Base-by-base conservation (phyloP, 2,329 filamentous ascomycete genomes). In the Paramyrothecium roridum region DNA sequence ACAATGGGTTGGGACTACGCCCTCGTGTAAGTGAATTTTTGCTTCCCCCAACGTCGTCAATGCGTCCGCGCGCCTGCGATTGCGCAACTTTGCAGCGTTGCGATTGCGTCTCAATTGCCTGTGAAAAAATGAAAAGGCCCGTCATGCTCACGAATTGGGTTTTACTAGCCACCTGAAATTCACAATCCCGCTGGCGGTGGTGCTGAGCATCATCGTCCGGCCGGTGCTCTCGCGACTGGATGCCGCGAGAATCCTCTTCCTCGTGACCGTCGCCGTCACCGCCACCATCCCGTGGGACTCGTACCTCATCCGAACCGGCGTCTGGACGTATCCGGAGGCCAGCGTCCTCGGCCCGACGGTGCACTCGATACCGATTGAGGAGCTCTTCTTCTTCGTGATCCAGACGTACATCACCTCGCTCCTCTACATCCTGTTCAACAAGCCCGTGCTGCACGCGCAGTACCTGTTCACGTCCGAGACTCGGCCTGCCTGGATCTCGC, bases 201-300 rank as follows among this genome's bases (percentile, higher is more conserved):
- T 53, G 11, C 22, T 63, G n/a, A 46, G 48, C 33, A 20, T 55
- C 23, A 20, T 61, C n/a, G 57, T 60, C 22, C 52, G 54, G 21
- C 62, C 62, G 11, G 50, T 64, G 2, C 40, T 64, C 19, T 58
- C 62, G 0, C 53, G 54, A 13, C n/a, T 64, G 13, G 62, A 63
- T n/a, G 34, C 56, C 3, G 51, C 56, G 11, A 63, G 57, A 19
- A 54, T 64, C 10, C 37, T 34, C 2, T 64, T 64, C 52, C 49
- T 63, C 20, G 56, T 63, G 50, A 58, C 56, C 2, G 60, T 60
- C 59, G 87, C 88, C 20, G 84, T 91, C 50, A 63, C 78, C 23
- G 82, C 87, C 3, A 90, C 89, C 0, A 84, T 87, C 23, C 89
- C 89, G 33, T 92, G 88, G 88, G 88, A 91, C 64, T 88, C 87